Base-by-base conservation (phyloP, 2,329 filamentous ascomycete species). In the Rutstroemia sp. region DNA sequence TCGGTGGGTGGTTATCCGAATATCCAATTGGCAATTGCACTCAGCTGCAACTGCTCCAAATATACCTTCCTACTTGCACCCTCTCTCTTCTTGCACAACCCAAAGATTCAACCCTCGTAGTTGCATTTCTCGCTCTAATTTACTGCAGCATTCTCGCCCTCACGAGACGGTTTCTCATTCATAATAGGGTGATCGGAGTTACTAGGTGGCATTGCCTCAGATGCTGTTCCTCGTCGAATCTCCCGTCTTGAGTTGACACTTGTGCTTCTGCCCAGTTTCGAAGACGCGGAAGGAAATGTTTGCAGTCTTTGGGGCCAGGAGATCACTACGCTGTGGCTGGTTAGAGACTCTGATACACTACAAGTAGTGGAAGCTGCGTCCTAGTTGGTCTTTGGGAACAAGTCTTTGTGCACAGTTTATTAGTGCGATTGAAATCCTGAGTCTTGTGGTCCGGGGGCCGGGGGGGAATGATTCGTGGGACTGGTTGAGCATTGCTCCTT, bases 51-150 rank as follows among this genome's bases (percentile, higher is more conserved):
- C 5, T 27, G 25, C 1, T 8, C 5, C 5, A 27, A 6, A 27
- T 27, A 27, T 27, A 6, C 53, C 92, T 83, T 56, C 92, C 82
- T 47, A 88, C 89, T 72, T 96, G 92, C 54, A 96, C 95, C 70
- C 91, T 96, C 70, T 96, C 92, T 58, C 89, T 82, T 40, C 92
- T 83, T 46, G 89, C 89, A 69, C 96, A 92, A 2, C 92, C 90
- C 21, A 96, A 79, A 4, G 91, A 95, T 71, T 94, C 94, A 7
- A 92, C 86, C 60, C 92, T 83, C 67, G 83, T 79, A 5, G 87
- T 84, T 19, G 86, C 79, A 2, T 81, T 80, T 51, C 82, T 80
- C 38, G 79, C 19, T 19, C 19, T 3, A 76, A 57, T 79, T 78
- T 2, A 54, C 23, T 14, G 34, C n/a, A 0, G 76, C 65, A 12